Conservation (phyloP, 2,329 filamentous ascomycete genomes). For the Alternaria gansuensis region DNA sequence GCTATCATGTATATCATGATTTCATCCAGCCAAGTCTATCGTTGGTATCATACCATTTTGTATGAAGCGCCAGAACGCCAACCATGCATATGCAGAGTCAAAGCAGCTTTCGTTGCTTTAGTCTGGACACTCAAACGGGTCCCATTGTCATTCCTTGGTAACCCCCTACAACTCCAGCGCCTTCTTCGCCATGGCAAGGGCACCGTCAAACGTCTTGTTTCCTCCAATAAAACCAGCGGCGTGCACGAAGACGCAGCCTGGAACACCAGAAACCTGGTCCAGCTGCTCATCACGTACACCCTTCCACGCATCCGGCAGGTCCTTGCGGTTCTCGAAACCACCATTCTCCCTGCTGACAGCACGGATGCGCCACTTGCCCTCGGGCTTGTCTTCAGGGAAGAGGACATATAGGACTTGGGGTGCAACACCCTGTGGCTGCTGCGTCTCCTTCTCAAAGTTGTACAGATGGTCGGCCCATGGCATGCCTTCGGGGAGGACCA, state of each 20-base stretch:
- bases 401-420: conserved; percentile 83
- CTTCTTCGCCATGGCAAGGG: conserved; percentile 82
- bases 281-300: conserved; percentile 88
- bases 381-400: conserved; percentile 81
- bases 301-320: conserved; percentile 89
- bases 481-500: conserved; percentile 79
- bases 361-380: conserved; percentile 91
- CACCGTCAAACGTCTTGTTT: conserved; percentile 90
- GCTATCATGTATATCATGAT: conserved; percentile 11
- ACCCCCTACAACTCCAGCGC: conserved; percentile 62
- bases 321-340: conserved; percentile 91
- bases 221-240: conserved; percentile 96
- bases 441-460: conserved; percentile 72
- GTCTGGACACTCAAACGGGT: neutral
- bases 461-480: conserved; percentile 99
- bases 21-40: conserved; percentile 29
- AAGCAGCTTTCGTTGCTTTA: conserved; percentile 30
- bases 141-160: neutral
- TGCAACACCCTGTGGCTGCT: conserved; percentile 53
- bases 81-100: conserved; percentile 39
- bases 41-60: conserved; percentile 41
- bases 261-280: conserved; percentile 73
- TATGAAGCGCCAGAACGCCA: conserved; percentile 42
- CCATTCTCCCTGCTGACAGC: conserved; percentile 84
- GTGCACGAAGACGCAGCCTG: conserved; percentile 89